Conservation (phyloP, 2,329 filamentous ascomycete genomes). For the Balansia obtecta region DNA sequence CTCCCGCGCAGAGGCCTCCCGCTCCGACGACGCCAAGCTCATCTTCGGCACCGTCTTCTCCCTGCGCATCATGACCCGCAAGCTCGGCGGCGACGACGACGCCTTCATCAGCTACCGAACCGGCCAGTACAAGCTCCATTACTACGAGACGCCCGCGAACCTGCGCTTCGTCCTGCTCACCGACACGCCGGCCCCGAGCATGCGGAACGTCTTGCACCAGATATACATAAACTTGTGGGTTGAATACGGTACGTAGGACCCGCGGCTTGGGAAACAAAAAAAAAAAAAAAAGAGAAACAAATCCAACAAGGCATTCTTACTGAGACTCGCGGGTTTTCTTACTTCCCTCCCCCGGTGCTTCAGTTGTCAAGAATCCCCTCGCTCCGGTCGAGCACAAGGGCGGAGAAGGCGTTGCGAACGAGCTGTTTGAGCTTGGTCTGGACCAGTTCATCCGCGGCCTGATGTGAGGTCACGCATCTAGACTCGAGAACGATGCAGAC, state of each 20-base stretch:
- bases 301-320: no score
- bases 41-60: slow-evolving; percentile 97
- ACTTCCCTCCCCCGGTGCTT: neutral
- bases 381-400: slow-evolving; percentile 56
- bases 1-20: slow-evolving; percentile 32
- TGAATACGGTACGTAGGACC: slow-evolving; percentile 59
- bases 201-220: slow-evolving; percentile 90
- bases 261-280: no score
- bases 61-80: slow-evolving; percentile 89
- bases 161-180: slow-evolving; percentile 96
- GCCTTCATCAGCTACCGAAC: slow-evolving; percentile 92
- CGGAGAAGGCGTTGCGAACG: slow-evolving; percentile 57
- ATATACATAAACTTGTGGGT: slow-evolving; percentile 98
- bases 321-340: neutral
- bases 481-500: slow-evolving; percentile 4
- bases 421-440: slow-evolving; percentile 58
- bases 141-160: slow-evolving; percentile 94
- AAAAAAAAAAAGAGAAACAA: neutral
- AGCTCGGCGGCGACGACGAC: slow-evolving; percentile 87
- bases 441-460: slow-evolving; percentile 65
- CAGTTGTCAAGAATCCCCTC: slow-evolving; percentile 60
- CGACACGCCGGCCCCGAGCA: slow-evolving; percentile 76
- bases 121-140: slow-evolving; percentile 93
- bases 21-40: slow-evolving; percentile 81
- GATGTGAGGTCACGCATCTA: slow-evolving; percentile 28